A percentile compares a stretch with the other conserved stretches of the same genome.
Evolutionary conservation across 768 basidiomycete species (phyloP).

Genomic region (Collybia nuda): DNA sequence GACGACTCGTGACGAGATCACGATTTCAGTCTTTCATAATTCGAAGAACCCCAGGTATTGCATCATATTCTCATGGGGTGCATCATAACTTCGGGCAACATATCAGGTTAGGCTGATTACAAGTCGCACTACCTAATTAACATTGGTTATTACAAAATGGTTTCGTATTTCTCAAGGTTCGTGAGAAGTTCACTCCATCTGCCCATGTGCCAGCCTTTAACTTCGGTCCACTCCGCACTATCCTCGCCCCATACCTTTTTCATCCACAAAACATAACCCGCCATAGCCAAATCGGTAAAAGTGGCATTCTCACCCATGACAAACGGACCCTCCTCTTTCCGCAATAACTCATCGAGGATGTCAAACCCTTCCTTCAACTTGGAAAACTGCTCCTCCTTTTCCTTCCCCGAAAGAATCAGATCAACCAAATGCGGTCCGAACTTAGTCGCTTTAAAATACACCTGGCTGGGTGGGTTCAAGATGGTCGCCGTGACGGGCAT

Average conservation of each 20-base stretch:
- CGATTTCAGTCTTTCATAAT: too few relatives aligned
- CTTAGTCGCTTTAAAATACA: conserved; percentile 29
- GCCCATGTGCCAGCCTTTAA: conserved; percentile 29
- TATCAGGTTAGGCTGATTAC: neutral
- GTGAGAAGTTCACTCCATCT: conserved; percentile 21
- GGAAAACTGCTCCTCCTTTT: conserved; percentile 17
- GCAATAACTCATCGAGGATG: conserved; percentile 17
- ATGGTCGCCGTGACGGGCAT: conserved; percentile 14
- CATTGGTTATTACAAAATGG: neutral
- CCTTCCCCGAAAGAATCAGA: conserved; percentile 18
- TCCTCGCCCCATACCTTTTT: conserved; percentile 28
- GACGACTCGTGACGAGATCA: too few relatives aligned
- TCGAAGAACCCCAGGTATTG: too few relatives aligned
- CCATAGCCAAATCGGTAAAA: conserved; percentile 37
- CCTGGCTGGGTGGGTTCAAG: conserved; percentile 31
- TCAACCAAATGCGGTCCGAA: conserved; percentile 21
- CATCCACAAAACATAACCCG: conserved; percentile 22
- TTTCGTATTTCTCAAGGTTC: too few relatives aligned
- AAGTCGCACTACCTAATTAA: neutral
- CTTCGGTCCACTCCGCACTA: conserved; percentile 33
- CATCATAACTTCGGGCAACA: neutral
- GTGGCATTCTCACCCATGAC: conserved; percentile 31
- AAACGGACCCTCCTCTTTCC: conserved; percentile 21
- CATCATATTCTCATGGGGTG: too few relatives aligned
- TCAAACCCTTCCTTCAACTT: conserved; percentile 18